Evolutionary conservation across 1,284 basidiomycete species (phyloP), one percentile per base, ranked within the genome.

Genomic region (Pterulicium gracile): DNA sequence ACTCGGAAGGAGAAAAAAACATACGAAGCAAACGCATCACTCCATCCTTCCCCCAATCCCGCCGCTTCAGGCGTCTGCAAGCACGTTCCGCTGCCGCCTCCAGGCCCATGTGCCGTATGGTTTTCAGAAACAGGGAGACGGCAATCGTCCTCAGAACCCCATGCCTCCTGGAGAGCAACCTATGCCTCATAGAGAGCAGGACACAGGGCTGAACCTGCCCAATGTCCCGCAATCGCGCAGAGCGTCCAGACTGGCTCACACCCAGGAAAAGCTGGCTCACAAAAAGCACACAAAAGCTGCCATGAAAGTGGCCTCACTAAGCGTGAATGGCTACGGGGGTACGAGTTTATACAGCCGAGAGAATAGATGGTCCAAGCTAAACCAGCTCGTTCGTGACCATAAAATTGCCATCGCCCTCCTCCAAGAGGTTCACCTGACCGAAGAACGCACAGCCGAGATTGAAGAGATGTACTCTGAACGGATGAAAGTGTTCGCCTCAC

Each of bases 31-130:
- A 76, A 62, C 17, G 72, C 67, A 55, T 76, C 73, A 12, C 68
- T 70, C 73, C 72, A 75, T 7, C 69, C 74, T 60, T 77, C 75
- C 20, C 73, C 73, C 54, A 77, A 60, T 3, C 73, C 73, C 20
- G 64, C 65, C 21, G 73, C 60, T 53, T 76, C 74, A 5, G 58
- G 61, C 2, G 68, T 69, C 53, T 73, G 70, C 17, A 76, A 58
- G 55, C 75, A 76, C 5, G 65, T 57, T n/a, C 64, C 73, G 12
- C 71, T 75, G 5, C 72, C 74, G 40, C 65, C 63, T 17, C 65
- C 64, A 4, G 63, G n/a, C n/a, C n/a, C n/a, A n/a, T n/a, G n/a
- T n/a, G n/a, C n/a, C n/a, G n/a, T n/a, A n/a, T n/a, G n/a, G n/a
- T n/a, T n/a, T n/a, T n/a, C n/a, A n/a, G n/a, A n/a, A n/a, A n/a